These are phyloP conservation scores for Botrytis sinoallii DNA, from an alignment of 2,329 filamentous ascomycete genomes.

Conservation along the genomic window DNA sequence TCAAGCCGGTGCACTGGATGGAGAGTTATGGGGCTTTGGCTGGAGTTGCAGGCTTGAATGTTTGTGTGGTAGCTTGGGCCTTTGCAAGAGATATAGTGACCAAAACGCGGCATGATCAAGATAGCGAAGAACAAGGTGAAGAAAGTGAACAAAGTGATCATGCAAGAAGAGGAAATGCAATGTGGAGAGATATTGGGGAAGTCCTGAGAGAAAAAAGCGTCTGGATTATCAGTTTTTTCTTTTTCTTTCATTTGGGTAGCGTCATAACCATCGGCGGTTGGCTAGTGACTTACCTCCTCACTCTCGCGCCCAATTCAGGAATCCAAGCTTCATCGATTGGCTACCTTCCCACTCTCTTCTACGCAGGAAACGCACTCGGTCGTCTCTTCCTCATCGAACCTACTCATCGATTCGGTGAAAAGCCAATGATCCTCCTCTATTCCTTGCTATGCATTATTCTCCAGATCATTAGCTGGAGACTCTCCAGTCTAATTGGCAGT, in stretches of 20 bases:
- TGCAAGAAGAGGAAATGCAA: conserved; percentile 36
- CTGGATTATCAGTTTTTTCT: conserved; percentile 60
- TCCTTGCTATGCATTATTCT: conserved; percentile 49
- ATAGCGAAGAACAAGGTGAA: neutral
- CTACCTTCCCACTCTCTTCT: conserved; percentile 60
- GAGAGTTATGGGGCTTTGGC: conserved; percentile 2
- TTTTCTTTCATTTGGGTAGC: conserved; percentile 60
- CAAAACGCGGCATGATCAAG: neutral
- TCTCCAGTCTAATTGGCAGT: conserved; percentile 47
- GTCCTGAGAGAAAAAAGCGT: conserved; percentile 47
- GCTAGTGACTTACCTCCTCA: conserved; percentile 59
- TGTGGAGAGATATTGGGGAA: conserved; percentile 44
- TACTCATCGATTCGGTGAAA: conserved; percentile 56
- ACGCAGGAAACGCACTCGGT: conserved; percentile 55
- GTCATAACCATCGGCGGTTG: conserved; percentile 53
- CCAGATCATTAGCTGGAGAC: conserved; percentile 60
- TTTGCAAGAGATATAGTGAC: neutral
- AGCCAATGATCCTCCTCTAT: conserved; percentile 55
- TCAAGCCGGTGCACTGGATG: conserved; percentile 44
- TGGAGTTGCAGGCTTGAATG: neutral
- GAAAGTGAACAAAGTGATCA: neutral
- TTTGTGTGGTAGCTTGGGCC: neutral
- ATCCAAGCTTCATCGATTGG: conserved; percentile 43
- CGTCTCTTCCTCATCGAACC: conserved; percentile 57
- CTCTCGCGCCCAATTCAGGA: neutral